phyloP scores from a whole-genome alignment of 106 monocot species.

The Platanthera guangdongensis region DNA sequence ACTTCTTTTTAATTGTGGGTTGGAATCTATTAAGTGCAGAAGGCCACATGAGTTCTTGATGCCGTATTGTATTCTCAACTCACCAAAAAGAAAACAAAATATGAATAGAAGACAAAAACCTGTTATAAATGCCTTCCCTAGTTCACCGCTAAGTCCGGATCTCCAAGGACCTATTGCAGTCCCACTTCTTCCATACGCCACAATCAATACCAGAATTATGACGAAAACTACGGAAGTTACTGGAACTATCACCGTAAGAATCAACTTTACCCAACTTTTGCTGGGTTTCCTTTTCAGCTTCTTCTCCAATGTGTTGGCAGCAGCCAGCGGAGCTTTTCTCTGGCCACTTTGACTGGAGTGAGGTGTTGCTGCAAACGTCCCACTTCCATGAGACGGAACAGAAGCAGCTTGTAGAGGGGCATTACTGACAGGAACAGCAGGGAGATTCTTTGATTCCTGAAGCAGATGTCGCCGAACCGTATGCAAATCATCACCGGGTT shows the following conservation, averaged over 20 bases:
- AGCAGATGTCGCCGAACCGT: constrained; percentile 42
- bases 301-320: not conserved
- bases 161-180: constrained; percentile 12
- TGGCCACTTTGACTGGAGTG: constrained; percentile 3
- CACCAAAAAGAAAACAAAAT: not conserved
- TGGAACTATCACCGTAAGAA: constrained; percentile 11
- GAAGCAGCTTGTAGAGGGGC: constrained; percentile 10
- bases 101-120: constrained; percentile 2
- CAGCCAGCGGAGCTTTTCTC: not conserved
- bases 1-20: too few species aligned
- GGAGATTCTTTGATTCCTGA: constrained; percentile 53
- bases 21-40: too few species aligned
- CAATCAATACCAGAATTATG: constrained; percentile 6
- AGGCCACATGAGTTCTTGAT: too few species aligned
- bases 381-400: constrained; percentile 60
- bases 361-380: constrained; percentile 62
- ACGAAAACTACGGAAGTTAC: constrained; percentile 6
- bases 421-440: constrained; percentile 31
- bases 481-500: constrained; percentile 21
- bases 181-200: not conserved
- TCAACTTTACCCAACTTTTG: constrained; percentile 7
- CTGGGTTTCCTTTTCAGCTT: not conserved
- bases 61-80: not conserved
- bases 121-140: constrained; percentile 20
- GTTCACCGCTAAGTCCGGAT: constrained; percentile 21